These are phyloP conservation scores for Stemphylium vesicarium DNA, from an alignment of 2,329 filamentous ascomycete genomes.

Conservation along the genomic window DNA sequence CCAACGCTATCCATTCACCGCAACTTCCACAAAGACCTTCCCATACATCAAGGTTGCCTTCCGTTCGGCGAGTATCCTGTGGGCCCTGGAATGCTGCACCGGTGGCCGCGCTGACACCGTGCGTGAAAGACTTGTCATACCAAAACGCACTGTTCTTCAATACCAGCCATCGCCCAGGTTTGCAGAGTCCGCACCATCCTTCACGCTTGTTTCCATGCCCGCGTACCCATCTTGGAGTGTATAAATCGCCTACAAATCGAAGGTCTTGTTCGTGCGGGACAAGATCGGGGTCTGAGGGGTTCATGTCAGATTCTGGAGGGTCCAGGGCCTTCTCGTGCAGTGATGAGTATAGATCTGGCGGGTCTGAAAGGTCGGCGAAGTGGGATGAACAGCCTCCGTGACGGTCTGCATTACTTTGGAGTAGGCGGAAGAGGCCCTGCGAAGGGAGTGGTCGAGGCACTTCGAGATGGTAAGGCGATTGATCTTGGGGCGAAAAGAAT, in stretches of 20 bases:
- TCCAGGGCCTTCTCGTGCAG: constrained; percentile 75
- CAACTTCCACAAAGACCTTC: constrained; percentile 80
- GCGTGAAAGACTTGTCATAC: constrained; percentile 92
- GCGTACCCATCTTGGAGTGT: constrained; percentile 83
- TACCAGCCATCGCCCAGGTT: constrained; percentile 83
- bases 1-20: constrained; percentile 79
- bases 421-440: constrained; percentile 74
- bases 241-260: constrained; percentile 80
- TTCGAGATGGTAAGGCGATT: constrained; percentile 59
- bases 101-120: constrained; percentile 83
- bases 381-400: constrained; percentile 68
- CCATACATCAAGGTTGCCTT: constrained; percentile 82
- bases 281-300: constrained; percentile 75
- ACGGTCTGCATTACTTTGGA: constrained; percentile 76
- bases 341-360: constrained; percentile 77
- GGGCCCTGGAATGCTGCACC: constrained; percentile 80
- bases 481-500: constrained; percentile 58
- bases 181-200: constrained; percentile 89
- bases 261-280: constrained; percentile 76
- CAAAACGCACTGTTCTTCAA: constrained; percentile 91
- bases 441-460: constrained; percentile 67
- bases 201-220: constrained; percentile 87
- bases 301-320: constrained; percentile 81
- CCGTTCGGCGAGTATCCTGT: constrained; percentile 75
- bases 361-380: constrained; percentile 75